These are phyloP conservation scores for Irpex sp. DNA, from an alignment of 1,284 basidiomycete species.

Conservation along the genomic window DNA sequence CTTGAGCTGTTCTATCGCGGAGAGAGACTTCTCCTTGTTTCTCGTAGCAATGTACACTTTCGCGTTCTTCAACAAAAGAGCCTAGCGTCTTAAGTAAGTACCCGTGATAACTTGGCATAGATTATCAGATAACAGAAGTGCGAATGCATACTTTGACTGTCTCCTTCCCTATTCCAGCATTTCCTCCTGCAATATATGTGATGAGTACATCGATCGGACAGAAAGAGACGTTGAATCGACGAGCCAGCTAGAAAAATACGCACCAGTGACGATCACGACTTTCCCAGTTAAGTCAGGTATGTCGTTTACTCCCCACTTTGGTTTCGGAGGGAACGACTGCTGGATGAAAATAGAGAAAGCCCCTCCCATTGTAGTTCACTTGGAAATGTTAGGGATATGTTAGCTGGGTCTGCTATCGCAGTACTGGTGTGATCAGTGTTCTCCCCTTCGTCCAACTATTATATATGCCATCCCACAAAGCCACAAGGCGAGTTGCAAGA, in stretches of 20 bases:
- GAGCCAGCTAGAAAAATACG: neutral
- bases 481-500: no score
- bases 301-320: slow-evolving; percentile 17
- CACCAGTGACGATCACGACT: slow-evolving; percentile 20
- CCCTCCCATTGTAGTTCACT: neutral
- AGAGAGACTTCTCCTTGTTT: slow-evolving; percentile 32
- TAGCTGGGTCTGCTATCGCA: neutral
- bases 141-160: slow-evolving; percentile 16
- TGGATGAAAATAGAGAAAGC: neutral
- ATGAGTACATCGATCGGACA: neutral
- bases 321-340: slow-evolving; percentile 15
- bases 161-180: slow-evolving; percentile 21
- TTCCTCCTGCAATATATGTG: slow-evolving; percentile 16
- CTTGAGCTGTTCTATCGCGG: slow-evolving; percentile 41
- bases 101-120: no score
- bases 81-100: slow-evolving; percentile 18
- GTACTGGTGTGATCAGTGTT: no score
- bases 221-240: neutral
- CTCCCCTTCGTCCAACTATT: neutral
- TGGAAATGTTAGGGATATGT: neutral
- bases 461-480: no score
- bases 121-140: neutral
- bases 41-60: slow-evolving; percentile 50
- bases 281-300: slow-evolving; percentile 19
- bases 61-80: slow-evolving; percentile 40